Evolutionary conservation across 305 asterid species (phyloP).

Genomic region (Fraxinus paxiana): DNA sequence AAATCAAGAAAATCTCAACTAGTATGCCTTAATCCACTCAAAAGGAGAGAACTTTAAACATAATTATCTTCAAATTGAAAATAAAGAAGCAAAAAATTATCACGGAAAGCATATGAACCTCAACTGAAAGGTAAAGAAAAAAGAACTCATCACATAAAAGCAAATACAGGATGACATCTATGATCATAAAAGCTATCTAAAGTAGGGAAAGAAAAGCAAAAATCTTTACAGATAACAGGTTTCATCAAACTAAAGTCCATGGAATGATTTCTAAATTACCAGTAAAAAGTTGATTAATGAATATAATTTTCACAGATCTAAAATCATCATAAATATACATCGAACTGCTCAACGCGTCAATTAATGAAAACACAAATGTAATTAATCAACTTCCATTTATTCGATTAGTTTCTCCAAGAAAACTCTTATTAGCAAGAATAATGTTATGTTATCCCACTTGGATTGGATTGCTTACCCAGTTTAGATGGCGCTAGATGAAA

Average conservation of each 20-base stretch:
- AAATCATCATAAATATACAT: slow-evolving; percentile 1
- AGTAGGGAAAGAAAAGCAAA: slow-evolving; percentile 2
- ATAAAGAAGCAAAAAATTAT: neutral
- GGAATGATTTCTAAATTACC: slow-evolving; percentile 8
- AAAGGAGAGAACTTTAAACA: neutral
- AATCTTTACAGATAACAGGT: slow-evolving; percentile 30
- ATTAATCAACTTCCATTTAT: neutral
- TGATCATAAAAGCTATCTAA: slow-evolving; percentile 12
- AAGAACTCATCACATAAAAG: slow-evolving; percentile 12
- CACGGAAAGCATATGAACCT: slow-evolving; percentile 36
- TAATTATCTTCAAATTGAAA: neutral
- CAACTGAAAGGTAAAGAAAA: slow-evolving; percentile 17
- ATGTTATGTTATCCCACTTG: neutral
- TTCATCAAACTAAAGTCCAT: neutral
- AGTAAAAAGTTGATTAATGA: slow-evolving; percentile 13
- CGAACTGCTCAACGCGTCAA: neutral
- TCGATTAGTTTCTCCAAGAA: slow-evolving; percentile 4
- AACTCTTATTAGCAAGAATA: neutral
- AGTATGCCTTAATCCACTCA: neutral
- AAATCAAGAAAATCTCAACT: slow-evolving; percentile 9
- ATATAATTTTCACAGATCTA: slow-evolving; percentile 29
- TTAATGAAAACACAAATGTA: neutral
- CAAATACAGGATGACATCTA: neutral
- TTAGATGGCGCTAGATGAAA: neutral
- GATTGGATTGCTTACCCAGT: neutral